These are phyloP conservation scores for Dothidotthia symphoricarpi DNA, from an alignment of 2,329 filamentous ascomycete species.

Conservation along the genomic window DNA sequence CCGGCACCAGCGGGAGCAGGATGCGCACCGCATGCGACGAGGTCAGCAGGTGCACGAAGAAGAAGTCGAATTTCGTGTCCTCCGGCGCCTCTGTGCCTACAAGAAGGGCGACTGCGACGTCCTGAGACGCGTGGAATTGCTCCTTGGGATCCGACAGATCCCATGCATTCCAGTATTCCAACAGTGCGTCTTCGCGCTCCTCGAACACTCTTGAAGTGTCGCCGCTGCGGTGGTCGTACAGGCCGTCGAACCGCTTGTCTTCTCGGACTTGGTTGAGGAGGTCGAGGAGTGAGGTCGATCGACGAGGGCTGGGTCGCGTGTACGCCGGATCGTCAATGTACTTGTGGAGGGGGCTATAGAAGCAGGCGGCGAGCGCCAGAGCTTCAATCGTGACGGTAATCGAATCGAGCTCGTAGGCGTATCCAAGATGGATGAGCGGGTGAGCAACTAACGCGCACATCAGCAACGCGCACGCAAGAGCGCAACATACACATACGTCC, in stretches of 20 bases:
- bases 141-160: constrained; percentile 62
- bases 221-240: constrained; percentile 60
- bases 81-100: constrained; percentile 48
- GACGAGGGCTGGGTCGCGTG: constrained; percentile 61
- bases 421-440: constrained; percentile 91
- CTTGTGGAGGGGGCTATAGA: constrained; percentile 57
- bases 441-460: constrained; percentile 66
- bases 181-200: constrained; percentile 65
- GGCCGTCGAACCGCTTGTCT: constrained; percentile 68
- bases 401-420: constrained; percentile 83
- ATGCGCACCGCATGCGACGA: constrained; percentile 87
- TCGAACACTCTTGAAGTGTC: constrained; percentile 69
- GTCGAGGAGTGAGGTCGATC: constrained; percentile 55
- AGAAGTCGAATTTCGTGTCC: constrained; percentile 69
- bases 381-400: constrained; percentile 88
- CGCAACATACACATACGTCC: constrained; percentile 61
- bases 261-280: constrained; percentile 67
- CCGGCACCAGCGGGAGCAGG: constrained; percentile 73
- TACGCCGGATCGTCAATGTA: constrained; percentile 72
- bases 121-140: constrained; percentile 71
- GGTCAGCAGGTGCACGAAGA: constrained; percentile 77
- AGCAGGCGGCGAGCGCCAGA: constrained; percentile 65
- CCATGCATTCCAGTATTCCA: constrained; percentile 95
- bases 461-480: constrained; percentile 5
- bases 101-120: constrained; percentile 59